Evolutionary conservation across 441 rosid species (phyloP), one percentile per base, ranked within the genome.

Genomic region (Manihot esculenta): DNA sequence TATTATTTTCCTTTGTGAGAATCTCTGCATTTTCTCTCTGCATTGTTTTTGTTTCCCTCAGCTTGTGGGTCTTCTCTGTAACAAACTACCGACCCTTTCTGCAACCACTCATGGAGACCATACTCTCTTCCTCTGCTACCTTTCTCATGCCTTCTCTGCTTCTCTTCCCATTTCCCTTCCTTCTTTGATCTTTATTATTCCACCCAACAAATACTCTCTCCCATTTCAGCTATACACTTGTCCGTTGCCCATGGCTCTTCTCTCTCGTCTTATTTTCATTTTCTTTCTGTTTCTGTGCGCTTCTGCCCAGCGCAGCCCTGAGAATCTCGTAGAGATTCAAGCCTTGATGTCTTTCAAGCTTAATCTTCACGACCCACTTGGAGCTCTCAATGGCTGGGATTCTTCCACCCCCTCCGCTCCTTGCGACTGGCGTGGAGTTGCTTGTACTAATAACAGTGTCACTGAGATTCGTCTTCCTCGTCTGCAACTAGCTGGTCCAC

Each of bases 341-440:
- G 84, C 99, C 1, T 84, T 95, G 70, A 83, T 80, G 6, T 79
- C 92, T 15, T 91, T 95, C 79, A 91, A 87, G 79, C 85, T 85
- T 35, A 82, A 75, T 72, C 89, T 95, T 56, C 77, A 81, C 27
- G 99, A 95, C 69, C 97, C 98, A 0, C 84, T 87, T 14, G 96
- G 87, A 18, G 90, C 90, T 0, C 74, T 95, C 60, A 72, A 75
- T 70, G 84, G 84, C 53, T 95, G 99, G 98, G 96, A 92, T 17
- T 76, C 92, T 9, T 82, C 93, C 18, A 81, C 94, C 0, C 87
- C 90, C 0, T 60, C 82, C 0, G 97, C 98, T 33, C 99, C 97
- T 5, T 92, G 98, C 73, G 98, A 92, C 80, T 92, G 98, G 98
- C 90, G 85, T 3, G 97, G 98, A 50, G 73, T 89, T 41, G 50